phyloP scores from a whole-genome alignment of 495 filamentous ascomycete genomes.

The Penicillium herquei region DNA sequence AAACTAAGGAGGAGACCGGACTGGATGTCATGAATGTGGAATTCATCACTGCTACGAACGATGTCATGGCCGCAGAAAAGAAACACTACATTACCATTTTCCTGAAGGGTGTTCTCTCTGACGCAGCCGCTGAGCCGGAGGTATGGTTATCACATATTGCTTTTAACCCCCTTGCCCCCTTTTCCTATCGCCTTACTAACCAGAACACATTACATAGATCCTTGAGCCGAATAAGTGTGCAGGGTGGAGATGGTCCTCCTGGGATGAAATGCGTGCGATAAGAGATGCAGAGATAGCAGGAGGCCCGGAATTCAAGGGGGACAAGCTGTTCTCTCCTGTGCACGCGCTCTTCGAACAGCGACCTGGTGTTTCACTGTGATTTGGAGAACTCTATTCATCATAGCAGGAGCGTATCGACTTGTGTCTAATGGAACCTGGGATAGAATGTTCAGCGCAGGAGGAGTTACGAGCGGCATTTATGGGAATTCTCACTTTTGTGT shows the following conservation, averaged over 20 bases:
- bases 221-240: conserved; percentile 67
- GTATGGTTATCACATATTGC: conserved; percentile 39
- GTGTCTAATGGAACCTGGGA: background rate
- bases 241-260: conserved; percentile 59
- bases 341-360: conserved; percentile 51
- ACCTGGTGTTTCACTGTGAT: conserved; percentile 20
- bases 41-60: conserved; percentile 58
- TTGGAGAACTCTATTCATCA: background rate
- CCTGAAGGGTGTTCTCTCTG: conserved; percentile 43
- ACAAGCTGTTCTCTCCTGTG: conserved; percentile 56
- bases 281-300: conserved; percentile 8
- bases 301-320: conserved; percentile 14
- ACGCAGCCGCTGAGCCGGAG: conserved; percentile 44
- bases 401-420: too few relatives aligned
- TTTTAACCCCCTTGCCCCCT: conserved; percentile 4
- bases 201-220: conserved; percentile 13
- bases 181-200: background rate
- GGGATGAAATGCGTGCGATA: conserved; percentile 37
- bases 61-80: conserved; percentile 46
- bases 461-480: background rate
- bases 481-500: too few relatives aligned
- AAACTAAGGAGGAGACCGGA: conserved; percentile 66
- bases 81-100: conserved; percentile 71
- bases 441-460: background rate
- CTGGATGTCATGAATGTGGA: conserved; percentile 46